These are phyloP conservation scores for Plasmodium relictum DNA, from an alignment of 169 alveolate genomes.

Conservation along the genomic window DNA sequence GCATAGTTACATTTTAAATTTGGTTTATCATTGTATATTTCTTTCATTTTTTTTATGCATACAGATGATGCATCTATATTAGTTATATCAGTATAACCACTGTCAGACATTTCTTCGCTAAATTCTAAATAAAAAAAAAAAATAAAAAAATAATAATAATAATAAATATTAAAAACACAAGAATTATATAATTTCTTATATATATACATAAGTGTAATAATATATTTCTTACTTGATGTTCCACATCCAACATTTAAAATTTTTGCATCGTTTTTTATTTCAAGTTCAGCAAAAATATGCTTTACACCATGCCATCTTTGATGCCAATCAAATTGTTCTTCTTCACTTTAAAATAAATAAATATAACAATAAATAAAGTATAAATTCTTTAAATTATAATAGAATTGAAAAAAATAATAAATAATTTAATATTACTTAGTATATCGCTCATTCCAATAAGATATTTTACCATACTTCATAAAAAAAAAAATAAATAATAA, in stretches of 20 bases:
- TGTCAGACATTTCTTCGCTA: conserved; percentile 72
- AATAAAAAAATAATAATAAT: conserved; percentile 1
- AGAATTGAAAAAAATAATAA: background rate
- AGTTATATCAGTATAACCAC: conserved; percentile 62
- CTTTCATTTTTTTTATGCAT: conserved; percentile 71
- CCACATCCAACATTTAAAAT: conserved; percentile 71
- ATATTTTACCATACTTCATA: conserved; percentile 63
- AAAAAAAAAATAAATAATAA: conserved; percentile 28
- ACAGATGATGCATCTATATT: conserved; percentile 74
- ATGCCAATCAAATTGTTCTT: conserved; percentile 77
- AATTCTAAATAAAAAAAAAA: conserved; percentile 23
- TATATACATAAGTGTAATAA: conserved; percentile 11
- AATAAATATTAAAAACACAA: background rate
- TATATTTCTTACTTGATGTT: conserved; percentile 52
- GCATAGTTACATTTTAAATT: conserved; percentile 61
- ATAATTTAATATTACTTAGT: conserved; percentile 44
- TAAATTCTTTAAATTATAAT: background rate
- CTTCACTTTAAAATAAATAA: conserved; percentile 51
- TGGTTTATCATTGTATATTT: conserved; percentile 50
- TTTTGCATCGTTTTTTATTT: conserved; percentile 59
- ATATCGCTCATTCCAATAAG: conserved; percentile 77
- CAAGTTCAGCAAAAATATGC: conserved; percentile 61
- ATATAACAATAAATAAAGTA: background rate
- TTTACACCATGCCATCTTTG: conserved; percentile 75
- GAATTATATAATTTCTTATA: background rate